Conservation (phyloP, 2,329 filamentous ascomycete species). For the Claviceps pusilla region DNA sequence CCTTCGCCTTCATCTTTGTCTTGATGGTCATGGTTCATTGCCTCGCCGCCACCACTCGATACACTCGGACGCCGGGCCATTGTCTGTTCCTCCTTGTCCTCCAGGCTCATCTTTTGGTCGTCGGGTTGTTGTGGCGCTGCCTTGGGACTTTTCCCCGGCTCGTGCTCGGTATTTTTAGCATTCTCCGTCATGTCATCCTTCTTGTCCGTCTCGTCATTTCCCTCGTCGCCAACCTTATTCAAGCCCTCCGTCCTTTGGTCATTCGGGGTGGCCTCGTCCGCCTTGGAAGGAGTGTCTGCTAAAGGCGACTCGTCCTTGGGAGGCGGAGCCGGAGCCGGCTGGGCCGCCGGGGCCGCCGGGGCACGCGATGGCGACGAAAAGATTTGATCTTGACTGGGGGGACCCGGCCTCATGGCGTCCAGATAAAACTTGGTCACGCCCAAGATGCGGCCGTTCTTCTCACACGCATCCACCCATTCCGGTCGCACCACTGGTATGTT, state of each 20-base stretch:
- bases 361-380: conserved; percentile 10
- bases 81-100: conserved; percentile 40
- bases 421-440: conserved; percentile 93
- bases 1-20: conserved; percentile 8
- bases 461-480: conserved; percentile 96
- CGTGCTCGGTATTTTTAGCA: not conserved
- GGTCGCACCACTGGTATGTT: conserved; percentile 95
- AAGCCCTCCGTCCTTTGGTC: conserved; percentile 13
- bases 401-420: conserved; percentile 50
- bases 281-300: conserved; percentile 13
- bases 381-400: conserved; percentile 19
- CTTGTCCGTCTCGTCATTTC: conserved; percentile 13
- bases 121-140: conserved; percentile 18
- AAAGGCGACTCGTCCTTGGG: conserved; percentile 11
- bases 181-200: conserved; percentile 9
- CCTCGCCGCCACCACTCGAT: conserved; percentile 10
- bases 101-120: conserved; percentile 41
- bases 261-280: conserved; percentile 6
- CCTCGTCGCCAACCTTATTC: conserved; percentile 7
- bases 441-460: conserved; percentile 79
- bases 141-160: conserved; percentile 23
- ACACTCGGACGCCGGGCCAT: conserved; percentile 31
- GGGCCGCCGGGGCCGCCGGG: conserved; percentile 10
- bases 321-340: conserved; percentile 13
- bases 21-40: conserved; percentile 11